Percentiles rank a stretch among this genome's conserved stretches.
Evolutionary conservation across 306 rosid species (phyloP).

Genomic region (Ochetophila trinervis): DNA sequence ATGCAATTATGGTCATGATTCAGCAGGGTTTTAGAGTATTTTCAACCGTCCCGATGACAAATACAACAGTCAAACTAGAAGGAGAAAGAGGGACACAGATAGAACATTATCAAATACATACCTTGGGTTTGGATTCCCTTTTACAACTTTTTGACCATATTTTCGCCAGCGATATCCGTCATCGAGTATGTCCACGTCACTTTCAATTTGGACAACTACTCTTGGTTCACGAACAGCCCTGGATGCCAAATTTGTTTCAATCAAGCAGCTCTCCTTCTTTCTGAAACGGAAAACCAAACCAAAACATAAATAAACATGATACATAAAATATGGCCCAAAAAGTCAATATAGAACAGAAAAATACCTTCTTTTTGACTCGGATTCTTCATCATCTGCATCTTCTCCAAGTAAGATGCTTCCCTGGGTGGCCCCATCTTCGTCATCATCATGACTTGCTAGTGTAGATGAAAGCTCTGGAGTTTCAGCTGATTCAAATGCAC

Average conservation of each 20-base stretch:
- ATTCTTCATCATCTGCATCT: slow-evolving; percentile 54
- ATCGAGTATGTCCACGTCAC: slow-evolving; percentile 76
- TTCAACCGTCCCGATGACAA: neutral
- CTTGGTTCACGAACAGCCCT: slow-evolving; percentile 77
- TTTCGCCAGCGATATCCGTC: slow-evolving; percentile 97
- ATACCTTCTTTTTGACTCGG: slow-evolving; percentile 74
- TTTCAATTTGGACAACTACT: slow-evolving; percentile 82
- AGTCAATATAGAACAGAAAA: slow-evolving; percentile 3
- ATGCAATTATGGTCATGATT: neutral
- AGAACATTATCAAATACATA: slow-evolving; percentile 20
- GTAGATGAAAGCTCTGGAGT: slow-evolving; percentile 69
- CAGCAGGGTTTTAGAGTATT: neutral
- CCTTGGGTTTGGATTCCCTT: slow-evolving; percentile 98
- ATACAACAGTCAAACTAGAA: neutral
- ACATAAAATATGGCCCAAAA: slow-evolving; percentile 3
- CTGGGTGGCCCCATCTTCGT: slow-evolving; percentile 51
- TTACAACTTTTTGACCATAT: slow-evolving; percentile 89
- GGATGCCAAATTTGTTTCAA: slow-evolving; percentile 49
- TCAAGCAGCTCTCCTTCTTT: slow-evolving; percentile 50
- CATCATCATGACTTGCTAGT: slow-evolving; percentile 51
- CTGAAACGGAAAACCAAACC: slow-evolving; percentile 41
- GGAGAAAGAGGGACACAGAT: neutral
- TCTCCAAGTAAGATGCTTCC: slow-evolving; percentile 43
- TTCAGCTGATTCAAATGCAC: slow-evolving; percentile 47
- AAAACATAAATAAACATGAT: slow-evolving; percentile 7